A percentile compares a stretch with the other conserved stretches of the same genome.
These are phyloP conservation scores for Zygoascus bituminiphila DNA, from an alignment of 805 yeast genomes.

Conservation along the genomic window DNA sequence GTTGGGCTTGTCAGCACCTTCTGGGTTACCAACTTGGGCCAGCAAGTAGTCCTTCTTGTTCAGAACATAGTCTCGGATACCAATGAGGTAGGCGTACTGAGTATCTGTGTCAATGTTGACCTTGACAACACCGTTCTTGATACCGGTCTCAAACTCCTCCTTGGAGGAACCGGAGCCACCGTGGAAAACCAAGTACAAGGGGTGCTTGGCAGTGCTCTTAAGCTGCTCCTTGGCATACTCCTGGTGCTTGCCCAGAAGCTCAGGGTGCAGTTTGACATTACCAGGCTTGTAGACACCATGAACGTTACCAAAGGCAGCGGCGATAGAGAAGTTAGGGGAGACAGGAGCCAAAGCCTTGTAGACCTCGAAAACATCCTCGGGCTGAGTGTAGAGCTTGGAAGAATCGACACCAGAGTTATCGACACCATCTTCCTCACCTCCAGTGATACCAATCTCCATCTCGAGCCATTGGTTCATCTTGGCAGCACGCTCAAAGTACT, in stretches of 20 bases:
- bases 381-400: constrained; percentile 83
- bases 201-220: constrained; percentile 46
- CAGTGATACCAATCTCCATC: constrained; percentile 99
- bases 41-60: constrained; percentile 90
- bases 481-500: constrained; percentile 90
- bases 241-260: constrained; percentile 93
- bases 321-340: constrained; percentile 97
- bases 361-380: constrained; percentile 90
- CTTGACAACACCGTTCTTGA: constrained; percentile 91
- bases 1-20: constrained; percentile 98
- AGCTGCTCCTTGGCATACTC: constrained; percentile 66
- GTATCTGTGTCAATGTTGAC: constrained; percentile 99
- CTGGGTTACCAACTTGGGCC: constrained; percentile 96
- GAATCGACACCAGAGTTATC: constrained; percentile 91
- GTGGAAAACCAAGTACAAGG: constrained; percentile 97
- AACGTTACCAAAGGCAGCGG: constrained; percentile 98
- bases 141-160: constrained; percentile 85
- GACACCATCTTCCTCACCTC: constrained; percentile 99
- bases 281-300: constrained; percentile 99
- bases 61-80: constrained; percentile 96
- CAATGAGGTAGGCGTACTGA: constrained; percentile 93
- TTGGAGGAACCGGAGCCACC: constrained; percentile 99
- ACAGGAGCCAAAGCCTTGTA: constrained; percentile 83
- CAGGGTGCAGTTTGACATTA: constrained; percentile 89
- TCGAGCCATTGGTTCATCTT: constrained; percentile 96